Percentiles rank a stretch among this genome's conserved stretches.
Evolutionary conservation across 1,284 basidiomycete genomes (phyloP).

Genomic region (Pseudozyma tsukubaensis): DNA sequence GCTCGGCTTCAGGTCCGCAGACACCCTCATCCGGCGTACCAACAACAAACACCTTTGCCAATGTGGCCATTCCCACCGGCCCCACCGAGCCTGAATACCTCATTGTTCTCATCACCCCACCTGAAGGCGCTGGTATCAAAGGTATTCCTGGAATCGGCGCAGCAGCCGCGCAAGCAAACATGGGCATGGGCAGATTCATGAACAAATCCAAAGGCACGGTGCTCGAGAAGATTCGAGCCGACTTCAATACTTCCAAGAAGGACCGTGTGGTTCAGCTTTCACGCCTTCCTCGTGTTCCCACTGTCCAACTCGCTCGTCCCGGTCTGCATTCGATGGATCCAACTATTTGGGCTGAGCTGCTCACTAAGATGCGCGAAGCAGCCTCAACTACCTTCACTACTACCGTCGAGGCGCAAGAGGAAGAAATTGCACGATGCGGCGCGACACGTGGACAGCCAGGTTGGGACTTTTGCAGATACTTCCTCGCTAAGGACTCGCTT

Average conservation of each 20-base stretch:
- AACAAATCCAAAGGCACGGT: slow-evolving; percentile 84
- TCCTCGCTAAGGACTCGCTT: slow-evolving; percentile 84
- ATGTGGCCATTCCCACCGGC: slow-evolving; percentile 1
- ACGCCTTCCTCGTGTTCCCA: slow-evolving; percentile 47
- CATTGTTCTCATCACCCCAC: slow-evolving; percentile 64
- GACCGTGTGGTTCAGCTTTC: slow-evolving; percentile 71
- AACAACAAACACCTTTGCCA: slow-evolving; percentile 3
- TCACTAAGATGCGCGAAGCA: slow-evolving; percentile 89
- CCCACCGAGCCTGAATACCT: slow-evolving; percentile 61
- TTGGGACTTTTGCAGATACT: slow-evolving; percentile 75
- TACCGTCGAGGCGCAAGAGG: slow-evolving; percentile 72
- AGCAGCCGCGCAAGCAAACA: slow-evolving; percentile 75
- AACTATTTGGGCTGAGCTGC: slow-evolving; percentile 86
- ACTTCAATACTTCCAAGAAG: slow-evolving; percentile 89
- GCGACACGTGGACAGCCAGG: slow-evolving; percentile 32
- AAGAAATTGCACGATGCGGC: slow-evolving; percentile 42
- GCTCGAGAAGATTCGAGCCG: slow-evolving; percentile 88
- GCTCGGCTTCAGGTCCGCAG: slow-evolving; percentile 23
- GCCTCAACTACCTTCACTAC: slow-evolving; percentile 83
- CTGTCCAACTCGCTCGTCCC: slow-evolving; percentile 77
- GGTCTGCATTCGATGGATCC: slow-evolving; percentile 77
- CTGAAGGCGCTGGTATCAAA: slow-evolving; percentile 37
- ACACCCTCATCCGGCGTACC: slow-evolving; percentile 34
- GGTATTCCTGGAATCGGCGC: slow-evolving; percentile 73
- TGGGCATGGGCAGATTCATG: slow-evolving; percentile 71